These are phyloP conservation scores for Hanseniaspora gamundiae DNA, from an alignment of 1,139 yeast species.

Conservation along the genomic window DNA sequence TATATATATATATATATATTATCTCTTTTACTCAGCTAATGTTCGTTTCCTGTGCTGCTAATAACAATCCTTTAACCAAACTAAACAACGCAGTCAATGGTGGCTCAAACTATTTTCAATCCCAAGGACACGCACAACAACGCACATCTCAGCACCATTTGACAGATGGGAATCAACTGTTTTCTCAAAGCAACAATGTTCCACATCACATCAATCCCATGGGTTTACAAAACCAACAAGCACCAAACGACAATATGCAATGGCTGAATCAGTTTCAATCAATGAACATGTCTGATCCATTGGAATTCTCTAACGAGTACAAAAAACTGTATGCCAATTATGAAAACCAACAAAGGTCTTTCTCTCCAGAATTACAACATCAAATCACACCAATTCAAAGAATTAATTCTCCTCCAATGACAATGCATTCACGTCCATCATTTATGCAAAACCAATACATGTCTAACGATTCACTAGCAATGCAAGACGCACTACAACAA, in stretches of 20 bases:
- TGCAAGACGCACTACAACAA: neutral
- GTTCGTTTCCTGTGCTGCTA: neutral
- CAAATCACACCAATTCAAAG: neutral
- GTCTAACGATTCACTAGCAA: neutral
- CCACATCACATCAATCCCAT: neutral
- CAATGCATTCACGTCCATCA: neutral
- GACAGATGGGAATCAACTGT: neutral
- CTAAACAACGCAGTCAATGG: neutral
- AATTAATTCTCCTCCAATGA: neutral
- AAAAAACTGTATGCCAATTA: conserved; percentile 16
- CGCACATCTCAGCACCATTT: neutral
- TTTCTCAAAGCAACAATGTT: neutral
- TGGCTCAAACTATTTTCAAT: neutral
- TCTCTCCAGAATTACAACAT: conserved; percentile 2
- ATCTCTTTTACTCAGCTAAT: neutral
- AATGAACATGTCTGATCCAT: conserved; percentile 19
- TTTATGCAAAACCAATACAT: neutral
- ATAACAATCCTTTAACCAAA: neutral
- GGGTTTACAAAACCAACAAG: neutral
- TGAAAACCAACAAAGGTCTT: conserved; percentile 11
- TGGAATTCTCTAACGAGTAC: conserved; percentile 19
- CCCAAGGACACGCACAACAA: neutral
- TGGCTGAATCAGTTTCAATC: conserved; percentile 19
- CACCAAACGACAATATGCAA: neutral
- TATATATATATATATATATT: too few relatives aligned